These are phyloP conservation scores for Parathielavia hyrcaniae DNA, from an alignment of 495 filamentous ascomycete species.

Conservation along the genomic window DNA sequence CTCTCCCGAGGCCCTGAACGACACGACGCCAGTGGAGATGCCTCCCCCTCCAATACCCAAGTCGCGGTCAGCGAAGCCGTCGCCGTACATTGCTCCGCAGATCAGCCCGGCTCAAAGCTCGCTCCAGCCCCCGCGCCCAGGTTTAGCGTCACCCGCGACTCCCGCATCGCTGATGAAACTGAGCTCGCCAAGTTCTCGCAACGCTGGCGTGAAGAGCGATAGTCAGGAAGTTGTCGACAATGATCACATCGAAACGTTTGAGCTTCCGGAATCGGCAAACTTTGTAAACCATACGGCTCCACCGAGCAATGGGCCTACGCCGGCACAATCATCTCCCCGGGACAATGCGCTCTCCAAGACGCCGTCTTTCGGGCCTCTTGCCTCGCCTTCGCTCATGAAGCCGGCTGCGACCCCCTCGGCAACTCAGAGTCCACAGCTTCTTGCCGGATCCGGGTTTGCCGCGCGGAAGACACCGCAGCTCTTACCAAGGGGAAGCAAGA, in stretches of 20 bases:
- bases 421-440: slow-evolving; percentile 50
- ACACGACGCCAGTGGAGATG: slow-evolving; percentile 41
- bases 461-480: slow-evolving; percentile 43
- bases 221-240: slow-evolving; percentile 40
- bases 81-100: slow-evolving; percentile 46
- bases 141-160: slow-evolving; percentile 57
- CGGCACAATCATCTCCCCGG: slow-evolving; percentile 29
- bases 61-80: slow-evolving; percentile 42
- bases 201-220: slow-evolving; percentile 24
- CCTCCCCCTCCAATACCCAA: slow-evolving; percentile 52
- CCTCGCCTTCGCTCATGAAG: slow-evolving; percentile 42
- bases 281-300: slow-evolving; percentile 39
- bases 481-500: slow-evolving; percentile 49
- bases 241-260: slow-evolving; percentile 61
- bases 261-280: slow-evolving; percentile 59
- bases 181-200: slow-evolving; percentile 40
- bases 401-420: slow-evolving; percentile 37
- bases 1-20: slow-evolving; percentile 47
- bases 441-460: slow-evolving; percentile 32
- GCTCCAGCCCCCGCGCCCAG: slow-evolving; percentile 26
- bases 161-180: slow-evolving; percentile 79
- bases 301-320: slow-evolving; percentile 42
- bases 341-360: slow-evolving; percentile 32
- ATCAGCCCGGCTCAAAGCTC: slow-evolving; percentile 19
- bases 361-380: slow-evolving; percentile 39